phyloP scores from a whole-genome alignment of 345 rosid genomes.

The Citrus reticulata region DNA sequence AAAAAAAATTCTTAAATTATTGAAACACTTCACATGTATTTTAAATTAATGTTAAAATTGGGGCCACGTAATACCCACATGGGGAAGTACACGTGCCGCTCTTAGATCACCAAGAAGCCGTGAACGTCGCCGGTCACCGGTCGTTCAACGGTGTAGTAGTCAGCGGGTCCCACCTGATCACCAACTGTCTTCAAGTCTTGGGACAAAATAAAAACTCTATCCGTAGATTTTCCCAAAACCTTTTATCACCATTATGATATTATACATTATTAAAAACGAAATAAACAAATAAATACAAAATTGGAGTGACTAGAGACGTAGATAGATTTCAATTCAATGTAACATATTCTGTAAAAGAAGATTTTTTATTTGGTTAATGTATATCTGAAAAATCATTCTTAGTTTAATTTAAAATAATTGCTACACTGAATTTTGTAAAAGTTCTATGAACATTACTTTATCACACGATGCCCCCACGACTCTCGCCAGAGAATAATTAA shows the following conservation, averaged over 20 bases:
- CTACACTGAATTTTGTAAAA: neutral
- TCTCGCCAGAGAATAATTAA: neutral
- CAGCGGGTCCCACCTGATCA: slow-evolving; percentile 32
- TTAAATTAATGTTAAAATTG: neutral
- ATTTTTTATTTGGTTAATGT: neutral
- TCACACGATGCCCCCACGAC: slow-evolving; percentile 24
- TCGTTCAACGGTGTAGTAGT: slow-evolving; percentile 12
- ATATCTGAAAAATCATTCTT: neutral
- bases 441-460: neutral
- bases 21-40: too few species aligned
- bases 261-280: neutral
- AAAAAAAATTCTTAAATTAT: neutral
- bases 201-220: slow-evolving; percentile 13
- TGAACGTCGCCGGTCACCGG: slow-evolving; percentile 58
- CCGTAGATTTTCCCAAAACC: slow-evolving; percentile 8
- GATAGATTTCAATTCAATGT: too few species aligned
- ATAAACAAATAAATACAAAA: neutral
- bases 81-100: slow-evolving; percentile 33
- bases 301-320: neutral
- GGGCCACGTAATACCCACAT: slow-evolving; percentile 44
- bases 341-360: neutral
- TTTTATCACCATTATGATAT: neutral
- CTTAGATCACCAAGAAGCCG: slow-evolving; percentile 30
- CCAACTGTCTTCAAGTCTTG: slow-evolving; percentile 25
- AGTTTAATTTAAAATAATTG: neutral